Percentiles rank a stretch among this genome's conserved stretches.
These are phyloP conservation scores for Ilyonectria robusta DNA, from an alignment of 2,329 filamentous ascomycete species.

Conservation along the genomic window DNA sequence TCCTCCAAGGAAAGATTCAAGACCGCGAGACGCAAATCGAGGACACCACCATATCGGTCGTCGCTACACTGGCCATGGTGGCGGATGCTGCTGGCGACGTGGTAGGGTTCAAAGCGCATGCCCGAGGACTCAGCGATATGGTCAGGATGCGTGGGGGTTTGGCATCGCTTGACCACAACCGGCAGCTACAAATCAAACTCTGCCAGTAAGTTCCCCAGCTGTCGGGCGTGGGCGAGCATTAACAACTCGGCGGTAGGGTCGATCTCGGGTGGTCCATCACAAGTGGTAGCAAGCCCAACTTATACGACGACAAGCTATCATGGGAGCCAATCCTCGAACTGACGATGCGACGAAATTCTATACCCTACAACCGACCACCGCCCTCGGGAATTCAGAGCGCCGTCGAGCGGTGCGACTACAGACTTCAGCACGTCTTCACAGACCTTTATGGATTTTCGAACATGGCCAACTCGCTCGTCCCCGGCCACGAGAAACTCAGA, in stretches of 20 bases:
- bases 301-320: constrained; percentile 35
- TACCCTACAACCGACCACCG: not conserved
- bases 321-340: constrained; percentile 39
- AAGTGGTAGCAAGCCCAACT: constrained; percentile 43
- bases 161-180: constrained; percentile 40
- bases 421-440: constrained; percentile 45
- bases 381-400: constrained; percentile 18
- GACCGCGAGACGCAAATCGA: constrained; percentile 32
- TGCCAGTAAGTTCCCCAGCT: constrained; percentile 42
- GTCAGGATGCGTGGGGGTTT: constrained; percentile 48
- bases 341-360: not conserved
- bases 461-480: constrained; percentile 42
- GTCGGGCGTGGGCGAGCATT: accelerated
- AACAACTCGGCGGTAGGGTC: constrained; percentile 30
- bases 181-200: constrained; percentile 47
- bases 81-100: constrained; percentile 41
- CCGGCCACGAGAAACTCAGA: constrained; percentile 41
- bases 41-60: constrained; percentile 39
- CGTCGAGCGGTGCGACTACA: constrained; percentile 39
- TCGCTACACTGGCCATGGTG: constrained; percentile 42
- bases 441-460: constrained; percentile 51
- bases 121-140: constrained; percentile 43
- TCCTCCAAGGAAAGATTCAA: constrained; percentile 36
- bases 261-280: constrained; percentile 48
- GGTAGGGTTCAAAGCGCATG: constrained; percentile 37